Base-by-base conservation (phyloP, 129 eudicot species). In the Silybum marianum region DNA sequence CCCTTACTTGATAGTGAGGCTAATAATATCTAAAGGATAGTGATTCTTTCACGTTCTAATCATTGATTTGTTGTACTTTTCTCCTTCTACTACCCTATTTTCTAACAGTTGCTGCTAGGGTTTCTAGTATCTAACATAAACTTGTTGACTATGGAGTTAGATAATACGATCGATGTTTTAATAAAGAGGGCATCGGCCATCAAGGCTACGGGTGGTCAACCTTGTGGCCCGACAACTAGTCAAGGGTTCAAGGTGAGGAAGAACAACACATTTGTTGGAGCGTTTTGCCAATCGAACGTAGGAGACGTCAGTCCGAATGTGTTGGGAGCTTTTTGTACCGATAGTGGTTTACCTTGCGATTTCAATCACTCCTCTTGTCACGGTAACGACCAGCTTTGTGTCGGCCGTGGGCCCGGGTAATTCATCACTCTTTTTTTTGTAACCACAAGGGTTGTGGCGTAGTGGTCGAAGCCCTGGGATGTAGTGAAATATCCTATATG, bases 221-320 rank as follows among this genome's bases (percentile, higher is more conserved):
- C 89, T 54, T 90, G 95, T 65, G 30, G 85, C 18, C 78, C 69
- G 30, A 82, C 88, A 60, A 28, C 89, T 25, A 90, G 92, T 83
- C 92, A 89, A 85, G 78, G 79, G 24, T 85, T 76, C 5, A 91
- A 91, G 72, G 92, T 88, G 77, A 81, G 92, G 81, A 87, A 85
- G 74, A 84, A 90, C n/a, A n/a, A 58, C 23, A 6, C 23, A 54
- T 91, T 91, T 30, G 89, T 91, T 2, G 92, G 91, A 46, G 92
- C 92, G 18, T 91, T 91, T 81, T 91, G 96, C 66, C 96, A 91
- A 58, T 88, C 96, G 14, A 91, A 91, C 74, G 92, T 88, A 19
- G 96, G 96, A 58, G 96, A 91, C 39, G 96, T 88, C 6, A 91
- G 92, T 54, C 96, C 92, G 9, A 91, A 91, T 81, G 96, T 91